Evolutionary conservation across 257 asterid genomes (phyloP).

Genomic region (Fraxinus anomala): DNA sequence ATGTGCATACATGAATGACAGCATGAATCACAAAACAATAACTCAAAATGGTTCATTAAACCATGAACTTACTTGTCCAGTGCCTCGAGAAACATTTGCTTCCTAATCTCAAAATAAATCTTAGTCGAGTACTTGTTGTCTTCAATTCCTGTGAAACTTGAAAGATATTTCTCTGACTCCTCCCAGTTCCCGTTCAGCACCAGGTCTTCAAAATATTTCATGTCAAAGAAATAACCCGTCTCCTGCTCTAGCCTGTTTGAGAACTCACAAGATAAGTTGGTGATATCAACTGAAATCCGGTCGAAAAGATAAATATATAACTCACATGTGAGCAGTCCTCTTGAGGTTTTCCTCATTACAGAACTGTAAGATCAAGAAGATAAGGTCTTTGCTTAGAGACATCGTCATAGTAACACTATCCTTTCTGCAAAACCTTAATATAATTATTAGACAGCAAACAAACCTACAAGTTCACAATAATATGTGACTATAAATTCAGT

Average conservation of each 20-base stretch:
- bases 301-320: neutral
- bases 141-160: conserved; percentile 49
- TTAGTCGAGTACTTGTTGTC: conserved; percentile 59
- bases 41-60: conserved; percentile 8
- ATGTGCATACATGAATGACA: neutral
- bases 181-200: conserved; percentile 56
- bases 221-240: conserved; percentile 61
- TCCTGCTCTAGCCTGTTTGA: conserved; percentile 72
- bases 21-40: neutral
- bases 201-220: conserved; percentile 58
- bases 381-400: conserved; percentile 61
- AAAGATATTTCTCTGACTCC: conserved; percentile 60
- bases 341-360: conserved; percentile 66
- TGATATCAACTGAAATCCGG: neutral
- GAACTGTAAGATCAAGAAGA: conserved; percentile 69
- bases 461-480: neutral
- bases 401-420: conserved; percentile 20
- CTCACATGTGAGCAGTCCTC: conserved; percentile 71
- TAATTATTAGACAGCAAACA: neutral
- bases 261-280: conserved; percentile 5
- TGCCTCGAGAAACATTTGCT: conserved; percentile 81
- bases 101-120: conserved; percentile 71
- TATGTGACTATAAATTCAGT: neutral
- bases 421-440: conserved; percentile 24
- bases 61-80: conserved; percentile 55